phyloP scores from a whole-genome alignment of 805 yeast species.

The Kluyveromyces starmeri region DNA sequence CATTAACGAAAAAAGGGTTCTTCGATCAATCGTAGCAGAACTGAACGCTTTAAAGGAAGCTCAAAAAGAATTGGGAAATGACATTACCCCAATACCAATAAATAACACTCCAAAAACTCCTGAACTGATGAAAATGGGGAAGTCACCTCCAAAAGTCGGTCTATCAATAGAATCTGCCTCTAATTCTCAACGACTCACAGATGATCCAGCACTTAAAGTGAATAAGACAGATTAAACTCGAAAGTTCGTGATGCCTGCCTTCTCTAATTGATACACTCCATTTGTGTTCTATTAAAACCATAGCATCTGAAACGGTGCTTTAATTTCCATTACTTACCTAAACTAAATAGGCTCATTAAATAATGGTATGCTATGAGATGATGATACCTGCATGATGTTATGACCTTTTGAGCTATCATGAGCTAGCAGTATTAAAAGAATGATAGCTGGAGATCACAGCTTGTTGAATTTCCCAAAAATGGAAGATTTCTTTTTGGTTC shows the following conservation, averaged over 20 bases:
- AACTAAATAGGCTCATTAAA: too few relatives aligned
- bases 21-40: constrained; percentile 10
- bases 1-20: background rate
- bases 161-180: constrained; percentile 8
- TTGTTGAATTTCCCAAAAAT: too few relatives aligned
- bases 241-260: too few relatives aligned
- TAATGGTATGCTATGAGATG: too few relatives aligned
- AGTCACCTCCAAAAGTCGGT: constrained; percentile 27
- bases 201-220: background rate
- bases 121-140: constrained; percentile 13
- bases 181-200: constrained; percentile 1
- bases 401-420: too few relatives aligned
- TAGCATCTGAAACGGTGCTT: too few relatives aligned
- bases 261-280: too few relatives aligned
- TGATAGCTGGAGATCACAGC: too few relatives aligned
- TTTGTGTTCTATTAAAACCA: too few relatives aligned
- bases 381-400: too few relatives aligned
- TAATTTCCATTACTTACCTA: too few relatives aligned
- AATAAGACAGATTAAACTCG: constrained; percentile 1
- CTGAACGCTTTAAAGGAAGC: constrained; percentile 18
- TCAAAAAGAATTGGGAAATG: constrained; percentile 10
- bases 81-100: background rate
- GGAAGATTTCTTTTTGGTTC: constrained; percentile 26
- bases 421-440: too few relatives aligned
- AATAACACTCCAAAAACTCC: constrained; percentile 6